Base-by-base conservation (phyloP, 441 rosid species). In the Aquilaria agallochum region DNA sequence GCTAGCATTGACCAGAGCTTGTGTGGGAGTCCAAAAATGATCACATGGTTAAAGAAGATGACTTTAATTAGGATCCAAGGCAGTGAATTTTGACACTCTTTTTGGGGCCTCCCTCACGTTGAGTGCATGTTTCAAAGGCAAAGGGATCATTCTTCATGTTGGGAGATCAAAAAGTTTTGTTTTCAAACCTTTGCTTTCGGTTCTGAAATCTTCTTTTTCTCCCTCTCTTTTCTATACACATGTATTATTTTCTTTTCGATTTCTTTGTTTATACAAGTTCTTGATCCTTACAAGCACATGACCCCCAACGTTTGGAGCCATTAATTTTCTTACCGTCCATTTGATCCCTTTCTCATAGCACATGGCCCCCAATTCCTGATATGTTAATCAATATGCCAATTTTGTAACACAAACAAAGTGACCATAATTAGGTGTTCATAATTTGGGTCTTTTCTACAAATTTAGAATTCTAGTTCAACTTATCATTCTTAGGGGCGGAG, bases 21-120 rank as follows among this genome's bases (percentile, higher is more conserved):
- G 45, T 40, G 45, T 40, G 11, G 7, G 45, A 36, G 64, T 42
- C 61, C 20, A 63, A 72, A 20, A 20, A 20, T 20, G 27, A 60
- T 67, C 78, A 72, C 77, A 74, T 72, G 80, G 58, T 70, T 71
- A 56, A 60, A 65, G 65, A 40, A 40, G 45, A 40, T 7, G 68
- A 60, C 77, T 64, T 76, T 65, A 73, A 66, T 70, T 70, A 73
- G 79, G 68, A 75, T 80, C 80, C 82, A 69, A 76, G 72, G 78
- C 30, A 67, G 55, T 60, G 71, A 60, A 15, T 31, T 46, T 48
- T 5, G 13, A 36, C 31, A 3, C 56, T 49, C 60, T 47, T 54
- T 54, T 50, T 60, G 74, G 74, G 76, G 68, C 65, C 72, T 73
- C 42, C 7, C 6, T 8, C 79, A 63, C 63, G 57, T 67, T 62